Evolutionary conservation across 2,329 filamentous ascomycete genomes (phyloP).

Genomic region (Botrytis hyacinthi): DNA sequence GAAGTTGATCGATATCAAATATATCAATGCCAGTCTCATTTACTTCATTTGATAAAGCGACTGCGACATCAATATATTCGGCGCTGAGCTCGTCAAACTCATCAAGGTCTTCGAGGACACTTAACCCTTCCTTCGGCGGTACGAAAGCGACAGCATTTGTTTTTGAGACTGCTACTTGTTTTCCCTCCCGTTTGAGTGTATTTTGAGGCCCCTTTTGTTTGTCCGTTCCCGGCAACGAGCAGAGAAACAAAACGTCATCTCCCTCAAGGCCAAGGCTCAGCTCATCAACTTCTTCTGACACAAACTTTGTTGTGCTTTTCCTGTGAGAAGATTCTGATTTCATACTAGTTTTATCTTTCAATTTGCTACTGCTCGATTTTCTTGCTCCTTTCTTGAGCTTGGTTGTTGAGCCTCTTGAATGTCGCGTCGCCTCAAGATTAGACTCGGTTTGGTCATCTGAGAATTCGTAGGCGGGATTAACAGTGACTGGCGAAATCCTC

Average conservation of each 20-base stretch:
- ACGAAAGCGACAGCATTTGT: not conserved
- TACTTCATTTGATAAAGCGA: not conserved
- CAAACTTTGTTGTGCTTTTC: not conserved
- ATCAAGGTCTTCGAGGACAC: not conserved
- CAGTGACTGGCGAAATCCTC: not conserved
- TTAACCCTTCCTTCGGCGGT: not conserved
- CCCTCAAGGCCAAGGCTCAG: conserved; percentile 28
- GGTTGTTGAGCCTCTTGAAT: not conserved
- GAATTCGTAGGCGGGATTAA: conserved; percentile 10
- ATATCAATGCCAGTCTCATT: not conserved
- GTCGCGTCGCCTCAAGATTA: not conserved
- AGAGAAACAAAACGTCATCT: conserved; percentile 31
- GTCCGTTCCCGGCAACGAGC: conserved; percentile 23
- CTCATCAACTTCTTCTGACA: conserved; percentile 34
- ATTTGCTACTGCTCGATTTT: not conserved
- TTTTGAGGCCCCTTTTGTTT: not conserved
- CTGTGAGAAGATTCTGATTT: conserved; percentile 17
- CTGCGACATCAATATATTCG: not conserved
- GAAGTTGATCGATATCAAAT: conserved; percentile 12
- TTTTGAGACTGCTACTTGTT: not conserved
- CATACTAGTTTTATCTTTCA: not conserved
- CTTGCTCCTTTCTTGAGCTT: not conserved
- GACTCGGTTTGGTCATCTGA: conserved; percentile 20
- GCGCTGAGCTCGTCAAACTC: conserved; percentile 18
- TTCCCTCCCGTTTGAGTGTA: not conserved